Conservation (phyloP, 192 early-diverging fungal genomes). For the Fimicolochytrium jonesii region DNA sequence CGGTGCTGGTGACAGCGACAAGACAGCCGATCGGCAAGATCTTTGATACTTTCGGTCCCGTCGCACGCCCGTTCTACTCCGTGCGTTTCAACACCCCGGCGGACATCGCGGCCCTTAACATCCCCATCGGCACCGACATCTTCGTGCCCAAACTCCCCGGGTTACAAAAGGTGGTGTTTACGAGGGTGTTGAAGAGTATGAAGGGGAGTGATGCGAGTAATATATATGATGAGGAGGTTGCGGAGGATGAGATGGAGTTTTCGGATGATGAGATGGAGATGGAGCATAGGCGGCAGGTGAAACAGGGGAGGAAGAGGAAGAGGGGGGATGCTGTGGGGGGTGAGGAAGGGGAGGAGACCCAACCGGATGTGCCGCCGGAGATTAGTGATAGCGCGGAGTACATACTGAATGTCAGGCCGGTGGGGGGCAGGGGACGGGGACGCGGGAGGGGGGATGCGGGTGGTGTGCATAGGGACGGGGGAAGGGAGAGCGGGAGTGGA, state of each 20-base stretch:
- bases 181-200: slow-evolving; percentile 52
- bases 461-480: not conserved
- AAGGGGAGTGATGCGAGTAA: slow-evolving; percentile 95
- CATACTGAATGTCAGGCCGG: not conserved
- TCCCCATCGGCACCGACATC: slow-evolving; percentile 35
- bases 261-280: slow-evolving; percentile 92
- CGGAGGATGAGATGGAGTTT: slow-evolving; percentile 78
- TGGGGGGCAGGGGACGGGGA: slow-evolving; percentile 4
- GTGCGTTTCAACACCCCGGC: slow-evolving; percentile 57
- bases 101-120: slow-evolving; percentile 36
- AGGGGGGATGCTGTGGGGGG: not conserved
- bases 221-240: slow-evolving; percentile 86
- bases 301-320: slow-evolving; percentile 19
- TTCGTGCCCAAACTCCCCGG: slow-evolving; percentile 54
- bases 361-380: not conserved
- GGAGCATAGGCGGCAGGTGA: slow-evolving; percentile 46
- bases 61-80: slow-evolving; percentile 74
- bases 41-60: slow-evolving; percentile 92
- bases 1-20: slow-evolving; percentile 61
- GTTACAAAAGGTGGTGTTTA: slow-evolving; percentile 61
- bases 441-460: not conserved
- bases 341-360: not conserved
- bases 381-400: not conserved
- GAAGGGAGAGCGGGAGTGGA: not conserved
- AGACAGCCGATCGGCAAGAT: slow-evolving; percentile 46